phyloP scores from a whole-genome alignment of 768 basidiomycete species.

The Tricholoma sp. region DNA sequence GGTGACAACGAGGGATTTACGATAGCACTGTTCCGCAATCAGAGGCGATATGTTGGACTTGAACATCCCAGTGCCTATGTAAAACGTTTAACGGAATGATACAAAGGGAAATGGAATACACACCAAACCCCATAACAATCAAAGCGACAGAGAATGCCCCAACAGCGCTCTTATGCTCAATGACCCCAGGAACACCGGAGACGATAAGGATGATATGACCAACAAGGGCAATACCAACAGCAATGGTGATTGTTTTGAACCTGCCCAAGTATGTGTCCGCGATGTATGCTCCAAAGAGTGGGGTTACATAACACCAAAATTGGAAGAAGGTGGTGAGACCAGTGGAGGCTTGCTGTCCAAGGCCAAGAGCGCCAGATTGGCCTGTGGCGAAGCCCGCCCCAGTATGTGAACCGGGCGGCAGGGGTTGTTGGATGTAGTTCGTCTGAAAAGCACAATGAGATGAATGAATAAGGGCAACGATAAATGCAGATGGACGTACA shows the following conservation, averaged over 20 bases:
- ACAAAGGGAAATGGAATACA: background rate
- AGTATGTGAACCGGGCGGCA: slow-evolving; percentile 60
- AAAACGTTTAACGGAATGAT: background rate
- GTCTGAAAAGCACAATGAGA: slow-evolving; percentile 31
- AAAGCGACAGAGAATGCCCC: slow-evolving; percentile 55
- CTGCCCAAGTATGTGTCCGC: slow-evolving; percentile 71
- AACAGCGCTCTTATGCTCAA: slow-evolving; percentile 45
- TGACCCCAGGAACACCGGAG: slow-evolving; percentile 62
- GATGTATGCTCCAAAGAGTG: slow-evolving; percentile 65
- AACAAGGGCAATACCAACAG: slow-evolving; percentile 52
- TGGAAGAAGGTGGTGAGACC: slow-evolving; percentile 68
- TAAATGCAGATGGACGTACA: slow-evolving; percentile 22
- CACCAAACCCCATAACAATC: slow-evolving; percentile 51
- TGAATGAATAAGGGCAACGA: background rate
- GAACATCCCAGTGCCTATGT: slow-evolving; percentile 59
- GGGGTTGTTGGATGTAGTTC: slow-evolving; percentile 71
- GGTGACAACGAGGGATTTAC: slow-evolving; percentile 46
- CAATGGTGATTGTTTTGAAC: slow-evolving; percentile 66
- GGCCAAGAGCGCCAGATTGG: slow-evolving; percentile 63
- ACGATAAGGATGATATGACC: slow-evolving; percentile 65
- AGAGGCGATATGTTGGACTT: slow-evolving; percentile 75
- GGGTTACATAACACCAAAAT: slow-evolving; percentile 67
- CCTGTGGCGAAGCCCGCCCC: slow-evolving; percentile 51
- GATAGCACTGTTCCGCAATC: slow-evolving; percentile 69
- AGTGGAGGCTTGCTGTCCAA: slow-evolving; percentile 66